Conservation (phyloP, 148 eudicot genomes). For the Rhododendron simsii region DNA sequence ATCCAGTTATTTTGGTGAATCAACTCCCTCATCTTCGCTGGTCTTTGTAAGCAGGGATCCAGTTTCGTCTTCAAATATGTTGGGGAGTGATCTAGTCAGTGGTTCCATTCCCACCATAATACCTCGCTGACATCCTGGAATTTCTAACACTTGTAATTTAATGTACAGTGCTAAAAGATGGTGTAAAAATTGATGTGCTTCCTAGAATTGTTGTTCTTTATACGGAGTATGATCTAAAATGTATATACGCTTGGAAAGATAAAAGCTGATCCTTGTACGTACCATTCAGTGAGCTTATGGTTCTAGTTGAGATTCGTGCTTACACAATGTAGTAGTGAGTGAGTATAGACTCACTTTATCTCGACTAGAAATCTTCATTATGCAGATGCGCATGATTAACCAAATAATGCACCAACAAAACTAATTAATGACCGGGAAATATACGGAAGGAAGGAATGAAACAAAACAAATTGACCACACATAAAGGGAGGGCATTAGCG, state of each 20-base stretch:
- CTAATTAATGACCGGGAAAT: neutral
- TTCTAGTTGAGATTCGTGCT: neutral
- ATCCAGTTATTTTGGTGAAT: slow-evolving; percentile 23
- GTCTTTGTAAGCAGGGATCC: slow-evolving; percentile 21
- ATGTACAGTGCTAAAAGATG: neutral
- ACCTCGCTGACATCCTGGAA: slow-evolving; percentile 38
- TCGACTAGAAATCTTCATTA: neutral
- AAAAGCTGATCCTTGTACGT: neutral
- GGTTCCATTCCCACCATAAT: slow-evolving; percentile 29
- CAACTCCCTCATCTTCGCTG: slow-evolving; percentile 21
- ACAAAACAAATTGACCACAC: neutral
- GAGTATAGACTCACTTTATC: neutral
- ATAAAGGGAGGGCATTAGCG: neutral
- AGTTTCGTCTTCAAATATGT: slow-evolving; percentile 32
- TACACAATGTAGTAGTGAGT: neutral
- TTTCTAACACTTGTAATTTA: neutral
- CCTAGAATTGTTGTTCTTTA: neutral
- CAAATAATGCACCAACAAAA: neutral
- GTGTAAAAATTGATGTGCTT: neutral
- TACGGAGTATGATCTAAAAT: neutral
- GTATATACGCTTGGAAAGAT: neutral
- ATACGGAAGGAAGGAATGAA: neutral
- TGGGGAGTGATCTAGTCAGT: slow-evolving; percentile 50
- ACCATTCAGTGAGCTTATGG: neutral
- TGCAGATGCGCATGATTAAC: neutral